Evolutionary conservation across 2,329 filamentous ascomycete genomes (phyloP).

Genomic region (Microsporum canis): DNA sequence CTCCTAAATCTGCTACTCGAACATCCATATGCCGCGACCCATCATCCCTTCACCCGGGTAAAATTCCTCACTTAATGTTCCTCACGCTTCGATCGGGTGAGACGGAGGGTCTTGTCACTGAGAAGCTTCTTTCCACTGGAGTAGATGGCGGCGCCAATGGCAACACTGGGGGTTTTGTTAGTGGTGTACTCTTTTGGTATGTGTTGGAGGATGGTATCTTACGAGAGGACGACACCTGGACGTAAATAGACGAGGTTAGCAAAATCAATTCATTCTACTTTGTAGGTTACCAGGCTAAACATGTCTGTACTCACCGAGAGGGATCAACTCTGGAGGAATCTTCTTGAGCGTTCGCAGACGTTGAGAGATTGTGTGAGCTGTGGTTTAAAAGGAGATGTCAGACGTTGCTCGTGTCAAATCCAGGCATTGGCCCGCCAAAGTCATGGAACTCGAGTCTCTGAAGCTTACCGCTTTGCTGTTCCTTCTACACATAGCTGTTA

Average conservation of each 20-base stretch:
- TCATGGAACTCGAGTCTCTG: not conserved
- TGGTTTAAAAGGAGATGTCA: constrained; percentile 5
- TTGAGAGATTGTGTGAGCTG: constrained; percentile 95
- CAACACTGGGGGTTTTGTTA: constrained; percentile 38
- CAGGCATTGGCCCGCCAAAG: not conserved
- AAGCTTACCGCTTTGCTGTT: constrained; percentile 47
- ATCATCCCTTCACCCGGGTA: not conserved
- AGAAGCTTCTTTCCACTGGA: constrained; percentile 70
- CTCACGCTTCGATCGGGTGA: constrained; percentile 56
- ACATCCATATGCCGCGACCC: not conserved
- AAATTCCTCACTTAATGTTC: constrained; percentile 20
- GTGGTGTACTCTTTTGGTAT: constrained; percentile 11
- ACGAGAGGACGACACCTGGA: constrained; percentile 72
- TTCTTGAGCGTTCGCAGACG: constrained; percentile 79
- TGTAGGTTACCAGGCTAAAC: not conserved
- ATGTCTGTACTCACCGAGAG: constrained; percentile 59
- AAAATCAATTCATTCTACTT: not conserved
- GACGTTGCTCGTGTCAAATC: not conserved
- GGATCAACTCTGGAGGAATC: constrained; percentile 87
- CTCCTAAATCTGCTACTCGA: not conserved
- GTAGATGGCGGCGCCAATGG: constrained; percentile 69
- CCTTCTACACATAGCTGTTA: constrained; percentile 44
- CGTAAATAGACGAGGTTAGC: constrained; percentile 17
- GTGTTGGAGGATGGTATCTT: constrained; percentile 36
- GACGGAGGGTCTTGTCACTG: constrained; percentile 84